Evolutionary conservation across 176 grass and related monocot genomes (phyloP).

Genomic region (Themeda triandra): DNA sequence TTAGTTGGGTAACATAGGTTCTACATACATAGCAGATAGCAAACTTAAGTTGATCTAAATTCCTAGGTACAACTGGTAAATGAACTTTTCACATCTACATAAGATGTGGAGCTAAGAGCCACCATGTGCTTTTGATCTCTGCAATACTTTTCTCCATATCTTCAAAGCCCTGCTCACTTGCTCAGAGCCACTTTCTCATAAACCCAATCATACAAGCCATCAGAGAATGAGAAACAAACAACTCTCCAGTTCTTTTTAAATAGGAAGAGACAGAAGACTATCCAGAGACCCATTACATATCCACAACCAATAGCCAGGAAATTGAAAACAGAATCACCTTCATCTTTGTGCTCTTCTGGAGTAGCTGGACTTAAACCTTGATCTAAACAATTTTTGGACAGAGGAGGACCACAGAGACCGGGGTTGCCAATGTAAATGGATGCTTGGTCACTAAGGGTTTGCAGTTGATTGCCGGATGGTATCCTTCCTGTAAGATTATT

Average conservation of each 20-base stretch:
- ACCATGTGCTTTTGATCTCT: not conserved
- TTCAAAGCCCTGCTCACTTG: not conserved
- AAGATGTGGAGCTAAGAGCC: not conserved
- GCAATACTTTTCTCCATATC: not conserved
- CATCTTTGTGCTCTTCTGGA: not conserved
- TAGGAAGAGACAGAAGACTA: not conserved
- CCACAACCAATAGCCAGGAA: not conserved
- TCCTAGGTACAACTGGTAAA: not conserved
- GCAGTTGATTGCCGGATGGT: slow-evolving; percentile 13
- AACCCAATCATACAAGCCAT: not conserved
- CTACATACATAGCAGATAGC: too few relatives aligned
- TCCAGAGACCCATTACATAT: not conserved
- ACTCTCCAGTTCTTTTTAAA: not conserved
- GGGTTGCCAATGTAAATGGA: not conserved
- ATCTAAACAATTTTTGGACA: not conserved
- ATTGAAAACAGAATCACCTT: not conserved
- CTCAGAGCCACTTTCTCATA: not conserved
- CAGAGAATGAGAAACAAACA: not conserved
- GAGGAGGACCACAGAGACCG: not conserved
- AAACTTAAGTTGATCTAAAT: too few relatives aligned
- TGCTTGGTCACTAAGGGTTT: not conserved
- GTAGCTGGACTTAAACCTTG: not conserved
- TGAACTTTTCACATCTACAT: not conserved
- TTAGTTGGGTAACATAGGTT: too few relatives aligned
- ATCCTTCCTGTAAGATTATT: not conserved